phyloP scores from a whole-genome alignment of 2,329 filamentous ascomycete genomes.

The Aureobasidium sp. region DNA sequence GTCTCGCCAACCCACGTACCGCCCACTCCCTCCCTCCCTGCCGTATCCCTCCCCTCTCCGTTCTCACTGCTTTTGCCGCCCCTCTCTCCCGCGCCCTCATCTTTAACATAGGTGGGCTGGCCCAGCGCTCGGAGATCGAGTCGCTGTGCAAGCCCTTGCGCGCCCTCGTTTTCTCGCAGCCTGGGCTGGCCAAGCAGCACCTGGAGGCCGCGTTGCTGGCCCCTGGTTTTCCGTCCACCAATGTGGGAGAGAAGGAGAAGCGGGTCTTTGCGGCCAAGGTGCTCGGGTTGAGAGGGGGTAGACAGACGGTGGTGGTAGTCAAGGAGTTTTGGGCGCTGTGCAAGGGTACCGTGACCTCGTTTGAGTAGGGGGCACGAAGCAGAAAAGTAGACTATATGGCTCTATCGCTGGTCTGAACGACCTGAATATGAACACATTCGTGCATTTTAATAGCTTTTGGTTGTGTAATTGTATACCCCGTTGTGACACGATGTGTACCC shows the following conservation, averaged over 20 bases:
- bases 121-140: slow-evolving; percentile 63
- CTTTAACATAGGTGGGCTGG: slow-evolving; percentile 59
- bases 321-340: slow-evolving; percentile 66
- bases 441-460: no score
- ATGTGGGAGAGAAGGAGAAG: slow-evolving; percentile 52
- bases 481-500: no score
- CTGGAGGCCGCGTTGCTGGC: slow-evolving; percentile 50
- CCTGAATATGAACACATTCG: no score
- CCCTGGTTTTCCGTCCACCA: slow-evolving; percentile 42
- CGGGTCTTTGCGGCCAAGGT: slow-evolving; percentile 57
- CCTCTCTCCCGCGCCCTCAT: slow-evolving; percentile 51
- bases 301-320: slow-evolving; percentile 57
- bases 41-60: slow-evolving; percentile 17
- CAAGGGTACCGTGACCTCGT: slow-evolving; percentile 34
- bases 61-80: slow-evolving; percentile 53
- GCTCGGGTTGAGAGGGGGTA: slow-evolving; percentile 54
- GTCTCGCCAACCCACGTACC: slow-evolving; percentile 20
- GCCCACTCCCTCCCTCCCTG: slow-evolving; percentile 20
- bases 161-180: slow-evolving; percentile 40
- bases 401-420: no score
- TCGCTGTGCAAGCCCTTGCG: slow-evolving; percentile 62
- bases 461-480: no score
- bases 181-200: slow-evolving; percentile 21
- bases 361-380: slow-evolving; percentile 4
- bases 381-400: no score